Evolutionary conservation across 345 rosid genomes (phyloP).

Genomic region (Rhodamnia argentea): DNA sequence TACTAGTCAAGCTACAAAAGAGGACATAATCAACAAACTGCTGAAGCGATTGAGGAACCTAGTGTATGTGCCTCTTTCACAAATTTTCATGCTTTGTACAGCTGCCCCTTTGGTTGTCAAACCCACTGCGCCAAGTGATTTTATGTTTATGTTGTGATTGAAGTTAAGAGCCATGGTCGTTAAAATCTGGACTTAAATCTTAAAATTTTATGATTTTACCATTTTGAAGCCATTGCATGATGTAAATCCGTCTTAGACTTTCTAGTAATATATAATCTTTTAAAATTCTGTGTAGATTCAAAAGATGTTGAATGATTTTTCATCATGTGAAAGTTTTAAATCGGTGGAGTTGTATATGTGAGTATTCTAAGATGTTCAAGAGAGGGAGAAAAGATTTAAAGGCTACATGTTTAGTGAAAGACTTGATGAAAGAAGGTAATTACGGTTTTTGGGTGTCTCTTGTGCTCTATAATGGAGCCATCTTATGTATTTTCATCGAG

Average conservation of each 20-base stretch:
- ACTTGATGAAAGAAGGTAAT: not conserved
- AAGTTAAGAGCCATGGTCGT: not conserved
- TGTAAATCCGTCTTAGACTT: not conserved
- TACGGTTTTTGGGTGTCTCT: not conserved
- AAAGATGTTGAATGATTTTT: not conserved
- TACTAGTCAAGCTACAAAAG: slow-evolving; percentile 47
- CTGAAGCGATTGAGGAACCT: slow-evolving; percentile 66
- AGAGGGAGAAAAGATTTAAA: not conserved
- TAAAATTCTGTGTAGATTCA: not conserved
- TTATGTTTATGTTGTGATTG: not conserved
- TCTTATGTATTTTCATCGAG: not conserved
- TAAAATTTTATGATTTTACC: not conserved
- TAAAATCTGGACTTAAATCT: not conserved
- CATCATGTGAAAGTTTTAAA: not conserved
- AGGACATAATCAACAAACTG: slow-evolving; percentile 54
- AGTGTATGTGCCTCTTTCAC: slow-evolving; percentile 37
- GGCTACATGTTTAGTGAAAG: not conserved
- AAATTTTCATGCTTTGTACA: not conserved
- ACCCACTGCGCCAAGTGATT: not conserved
- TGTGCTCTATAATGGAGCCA: not conserved
- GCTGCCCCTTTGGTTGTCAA: not conserved
- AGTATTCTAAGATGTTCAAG: not conserved
- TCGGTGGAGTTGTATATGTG: not conserved
- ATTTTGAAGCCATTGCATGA: not conserved
- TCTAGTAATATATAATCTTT: not conserved